Evolutionary conservation across 2,329 filamentous ascomycete genomes (phyloP).

Genomic region (Sordariomycetes sp.): DNA sequence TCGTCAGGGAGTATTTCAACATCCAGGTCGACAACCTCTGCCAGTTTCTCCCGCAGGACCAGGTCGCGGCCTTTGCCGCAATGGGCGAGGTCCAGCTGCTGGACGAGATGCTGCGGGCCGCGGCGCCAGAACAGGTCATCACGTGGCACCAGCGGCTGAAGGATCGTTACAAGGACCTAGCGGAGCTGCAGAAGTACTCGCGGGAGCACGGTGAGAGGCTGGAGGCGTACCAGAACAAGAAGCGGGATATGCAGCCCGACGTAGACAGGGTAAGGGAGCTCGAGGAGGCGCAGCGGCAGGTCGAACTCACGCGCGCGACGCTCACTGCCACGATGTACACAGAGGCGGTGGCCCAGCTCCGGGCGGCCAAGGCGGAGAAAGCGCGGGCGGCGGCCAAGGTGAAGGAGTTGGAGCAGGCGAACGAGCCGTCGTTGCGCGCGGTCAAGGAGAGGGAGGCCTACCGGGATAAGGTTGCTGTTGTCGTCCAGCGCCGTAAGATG

Average conservation of each 20-base stretch:
- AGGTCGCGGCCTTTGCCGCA: conserved; percentile 85
- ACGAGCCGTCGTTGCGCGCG: conserved; percentile 54
- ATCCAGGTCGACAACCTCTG: conserved; percentile 98
- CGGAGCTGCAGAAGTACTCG: conserved; percentile 42
- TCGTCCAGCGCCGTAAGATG: conserved; percentile 39
- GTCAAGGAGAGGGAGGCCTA: conserved; percentile 62
- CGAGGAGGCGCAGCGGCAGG: conserved; percentile 48
- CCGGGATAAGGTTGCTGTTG: conserved; percentile 36
- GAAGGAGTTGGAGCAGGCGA: conserved; percentile 40
- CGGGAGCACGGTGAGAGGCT: conserved; percentile 50
- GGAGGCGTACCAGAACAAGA: conserved; percentile 48
- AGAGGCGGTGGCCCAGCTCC: conserved; percentile 20
- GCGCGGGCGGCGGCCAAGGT: conserved; percentile 43
- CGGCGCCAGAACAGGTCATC: conserved; percentile 69
- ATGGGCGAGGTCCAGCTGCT: conserved; percentile 72
- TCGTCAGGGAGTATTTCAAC: conserved; percentile 53
- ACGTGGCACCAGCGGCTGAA: conserved; percentile 67
- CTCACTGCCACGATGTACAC: conserved; percentile 54
- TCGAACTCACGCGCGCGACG: conserved; percentile 51
- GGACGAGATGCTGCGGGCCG: conserved; percentile 75
- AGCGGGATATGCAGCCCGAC: conserved; percentile 63
- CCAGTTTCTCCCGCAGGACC: conserved; percentile 92
- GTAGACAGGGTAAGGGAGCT: conserved; percentile 74
- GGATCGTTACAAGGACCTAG: conserved; percentile 43
- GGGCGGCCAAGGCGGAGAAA: conserved; percentile 35